Evolutionary conservation across 371 early-diverging fungal genomes (phyloP).

Genomic region (Mucor mucedo): DNA sequence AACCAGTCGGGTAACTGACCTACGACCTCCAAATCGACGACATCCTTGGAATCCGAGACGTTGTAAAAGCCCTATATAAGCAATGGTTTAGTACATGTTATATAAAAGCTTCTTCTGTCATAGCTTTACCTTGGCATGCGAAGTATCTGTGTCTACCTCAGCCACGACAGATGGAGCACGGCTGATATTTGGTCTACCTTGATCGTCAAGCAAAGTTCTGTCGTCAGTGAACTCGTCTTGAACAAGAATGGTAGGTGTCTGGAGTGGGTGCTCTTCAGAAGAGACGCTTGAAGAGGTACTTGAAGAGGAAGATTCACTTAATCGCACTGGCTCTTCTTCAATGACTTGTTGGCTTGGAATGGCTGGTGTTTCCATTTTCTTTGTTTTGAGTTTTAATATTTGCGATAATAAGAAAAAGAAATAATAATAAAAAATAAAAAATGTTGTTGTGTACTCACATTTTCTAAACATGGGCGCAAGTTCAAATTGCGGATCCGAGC

Average conservation of each 20-base stretch:
- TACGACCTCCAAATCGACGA: conserved; percentile 43
- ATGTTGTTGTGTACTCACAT: no score
- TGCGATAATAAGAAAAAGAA: no score
- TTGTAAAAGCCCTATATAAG: conserved; percentile 48
- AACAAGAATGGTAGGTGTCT: conserved; percentile 3
- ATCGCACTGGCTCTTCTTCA: no score
- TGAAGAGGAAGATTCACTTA: neutral
- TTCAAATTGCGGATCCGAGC: no score
- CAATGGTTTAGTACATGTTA: neutral
- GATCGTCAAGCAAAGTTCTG: conserved; percentile 30
- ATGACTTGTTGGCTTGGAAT: no score
- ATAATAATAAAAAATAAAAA: no score
- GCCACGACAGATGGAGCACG: conserved; percentile 14
- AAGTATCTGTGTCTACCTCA: conserved; percentile 28
- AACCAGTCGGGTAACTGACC: conserved; percentile 71
- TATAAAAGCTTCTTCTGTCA: no score
- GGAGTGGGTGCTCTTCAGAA: conserved; percentile 22
- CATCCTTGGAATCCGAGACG: conserved; percentile 38
- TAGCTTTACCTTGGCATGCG: conserved; percentile 43
- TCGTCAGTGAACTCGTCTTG: conserved; percentile 27
- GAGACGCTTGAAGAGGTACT: neutral
- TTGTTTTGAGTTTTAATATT: no score
- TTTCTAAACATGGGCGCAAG: no score
- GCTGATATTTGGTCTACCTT: conserved; percentile 31
- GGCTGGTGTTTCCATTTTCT: no score